A percentile compares a stretch with the other conserved stretches of the same genome.
phyloP scores from a whole-genome alignment of 2,329 filamentous ascomycete species.

The Blumeria hordei region DNA sequence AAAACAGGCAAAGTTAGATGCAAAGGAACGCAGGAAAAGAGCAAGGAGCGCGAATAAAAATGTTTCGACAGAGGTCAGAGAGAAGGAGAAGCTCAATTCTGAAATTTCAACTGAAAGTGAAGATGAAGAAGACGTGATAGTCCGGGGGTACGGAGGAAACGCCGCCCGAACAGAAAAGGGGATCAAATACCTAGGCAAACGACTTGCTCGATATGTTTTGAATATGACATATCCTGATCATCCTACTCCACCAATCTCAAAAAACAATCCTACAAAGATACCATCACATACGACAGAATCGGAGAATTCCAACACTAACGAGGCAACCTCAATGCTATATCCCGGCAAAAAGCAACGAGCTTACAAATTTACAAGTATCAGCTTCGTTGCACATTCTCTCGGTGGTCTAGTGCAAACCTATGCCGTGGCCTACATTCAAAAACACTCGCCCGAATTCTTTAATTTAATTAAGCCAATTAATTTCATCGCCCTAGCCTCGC shows the following conservation, averaged over 20 bases:
- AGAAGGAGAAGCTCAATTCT: not conserved
- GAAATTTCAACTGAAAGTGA: conserved; percentile 16
- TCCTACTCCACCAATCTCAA: conserved; percentile 47
- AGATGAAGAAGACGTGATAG: conserved; percentile 65
- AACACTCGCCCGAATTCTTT: conserved; percentile 83
- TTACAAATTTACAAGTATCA: conserved; percentile 82
- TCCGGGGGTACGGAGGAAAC: conserved; percentile 75
- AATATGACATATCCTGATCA: conserved; percentile 85
- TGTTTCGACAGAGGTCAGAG: conserved; percentile 5
- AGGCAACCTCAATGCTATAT: conserved; percentile 28
- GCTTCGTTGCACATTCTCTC: conserved; percentile 78
- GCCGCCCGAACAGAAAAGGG: conserved; percentile 78
- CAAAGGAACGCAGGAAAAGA: conserved; percentile 32
- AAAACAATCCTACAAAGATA: conserved; percentile 20
- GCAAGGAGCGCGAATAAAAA: not conserved
- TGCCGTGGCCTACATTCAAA: conserved; percentile 87
- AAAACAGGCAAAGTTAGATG: conserved; percentile 46
- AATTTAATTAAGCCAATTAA: conserved; percentile 67
- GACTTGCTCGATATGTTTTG: conserved; percentile 75
- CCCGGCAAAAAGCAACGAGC: conserved; percentile 33
- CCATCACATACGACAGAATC: conserved; percentile 19
- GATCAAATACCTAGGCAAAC: conserved; percentile 90
- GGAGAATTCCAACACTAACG: conserved; percentile 18
- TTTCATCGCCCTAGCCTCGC: conserved; percentile 70
- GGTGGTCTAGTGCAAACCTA: conserved; percentile 83